A percentile compares a stretch with the other conserved stretches of the same genome.
These are phyloP conservation scores for Tanacetum coccineum DNA, from an alignment of 129 eudicot species.

Conservation along the genomic window DNA sequence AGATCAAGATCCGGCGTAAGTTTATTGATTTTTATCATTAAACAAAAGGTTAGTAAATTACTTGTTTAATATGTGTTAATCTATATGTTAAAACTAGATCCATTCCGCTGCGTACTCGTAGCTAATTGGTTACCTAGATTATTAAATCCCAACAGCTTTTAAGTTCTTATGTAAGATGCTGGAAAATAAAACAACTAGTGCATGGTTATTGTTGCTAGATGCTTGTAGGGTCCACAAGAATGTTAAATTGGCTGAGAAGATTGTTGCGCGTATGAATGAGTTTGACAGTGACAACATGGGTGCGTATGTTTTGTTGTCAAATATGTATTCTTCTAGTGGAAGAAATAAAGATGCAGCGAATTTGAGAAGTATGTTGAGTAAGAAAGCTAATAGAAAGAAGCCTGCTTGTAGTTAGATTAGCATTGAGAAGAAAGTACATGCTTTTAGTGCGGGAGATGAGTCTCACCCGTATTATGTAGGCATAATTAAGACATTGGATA, in stretches of 20 bases:
- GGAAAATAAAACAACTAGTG: slow-evolving; percentile 30
- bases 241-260: slow-evolving; percentile 75
- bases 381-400: slow-evolving; percentile 46
- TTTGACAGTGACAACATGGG: slow-evolving; percentile 43
- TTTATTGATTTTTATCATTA: too few relatives aligned
- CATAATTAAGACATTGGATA: slow-evolving; percentile 33
- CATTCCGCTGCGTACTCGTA: too few relatives aligned
- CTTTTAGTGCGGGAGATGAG: slow-evolving; percentile 60
- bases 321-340: slow-evolving; percentile 53
- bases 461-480: slow-evolving; percentile 44
- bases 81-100: too few relatives aligned
- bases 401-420: slow-evolving; percentile 85
- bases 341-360: slow-evolving; percentile 62
- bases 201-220: slow-evolving; percentile 62
- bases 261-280: slow-evolving; percentile 31
- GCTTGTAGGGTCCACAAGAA: slow-evolving; percentile 77
- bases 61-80: too few relatives aligned
- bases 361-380: slow-evolving; percentile 40
- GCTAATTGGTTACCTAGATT: too few relatives aligned
- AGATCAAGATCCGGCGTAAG: too few relatives aligned
- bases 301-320: slow-evolving; percentile 53
- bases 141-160: too few relatives aligned
- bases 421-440: slow-evolving; percentile 52
- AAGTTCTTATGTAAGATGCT: slow-evolving; percentile 45
- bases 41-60: too few relatives aligned